These are phyloP conservation scores for Crataegus laevigata DNA, from an alignment of 306 rosid genomes.

Conservation along the genomic window DNA sequence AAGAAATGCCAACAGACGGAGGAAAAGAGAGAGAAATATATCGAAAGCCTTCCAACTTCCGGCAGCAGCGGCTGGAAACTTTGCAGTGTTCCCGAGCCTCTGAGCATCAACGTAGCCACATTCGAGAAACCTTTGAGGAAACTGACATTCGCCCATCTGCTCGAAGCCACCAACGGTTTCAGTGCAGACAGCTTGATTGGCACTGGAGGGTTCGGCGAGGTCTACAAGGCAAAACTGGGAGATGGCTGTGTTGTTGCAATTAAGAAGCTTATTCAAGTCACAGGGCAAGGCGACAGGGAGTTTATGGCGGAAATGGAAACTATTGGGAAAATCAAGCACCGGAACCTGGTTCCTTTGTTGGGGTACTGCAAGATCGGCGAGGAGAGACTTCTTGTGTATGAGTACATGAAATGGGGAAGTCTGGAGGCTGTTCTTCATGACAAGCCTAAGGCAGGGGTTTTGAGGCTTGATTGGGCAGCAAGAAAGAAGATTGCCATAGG, in stretches of 20 bases:
- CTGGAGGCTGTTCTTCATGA: slow-evolving; percentile 71
- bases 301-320: slow-evolving; percentile 93
- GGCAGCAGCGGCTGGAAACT: slow-evolving; percentile 73
- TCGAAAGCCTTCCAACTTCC: slow-evolving; percentile 68
- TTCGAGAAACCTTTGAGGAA: slow-evolving; percentile 69
- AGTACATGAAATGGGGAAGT: slow-evolving; percentile 84
- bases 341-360: slow-evolving; percentile 63
- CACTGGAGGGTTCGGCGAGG: slow-evolving; percentile 84
- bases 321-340: slow-evolving; percentile 70
- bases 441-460: slow-evolving; percentile 27
- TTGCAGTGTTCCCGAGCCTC: slow-evolving; percentile 56
- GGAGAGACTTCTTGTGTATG: slow-evolving; percentile 84
- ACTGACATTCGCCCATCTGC: slow-evolving; percentile 64
- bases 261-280: slow-evolving; percentile 70
- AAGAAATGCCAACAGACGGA: slow-evolving; percentile 29
- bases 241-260: slow-evolving; percentile 70
- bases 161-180: slow-evolving; percentile 78
- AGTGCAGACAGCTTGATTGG: slow-evolving; percentile 68
- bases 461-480: slow-evolving; percentile 54
- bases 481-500: slow-evolving; percentile 71
- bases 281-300: slow-evolving; percentile 80
- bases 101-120: slow-evolving; percentile 67
- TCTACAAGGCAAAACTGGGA: slow-evolving; percentile 60
- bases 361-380: slow-evolving; percentile 80
- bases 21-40: slow-evolving; percentile 38